Percentiles rank a stretch among this genome's conserved stretches.
Evolutionary conservation across 1,139 yeast species (phyloP).

Genomic region (Blastobotrys proliferans): DNA sequence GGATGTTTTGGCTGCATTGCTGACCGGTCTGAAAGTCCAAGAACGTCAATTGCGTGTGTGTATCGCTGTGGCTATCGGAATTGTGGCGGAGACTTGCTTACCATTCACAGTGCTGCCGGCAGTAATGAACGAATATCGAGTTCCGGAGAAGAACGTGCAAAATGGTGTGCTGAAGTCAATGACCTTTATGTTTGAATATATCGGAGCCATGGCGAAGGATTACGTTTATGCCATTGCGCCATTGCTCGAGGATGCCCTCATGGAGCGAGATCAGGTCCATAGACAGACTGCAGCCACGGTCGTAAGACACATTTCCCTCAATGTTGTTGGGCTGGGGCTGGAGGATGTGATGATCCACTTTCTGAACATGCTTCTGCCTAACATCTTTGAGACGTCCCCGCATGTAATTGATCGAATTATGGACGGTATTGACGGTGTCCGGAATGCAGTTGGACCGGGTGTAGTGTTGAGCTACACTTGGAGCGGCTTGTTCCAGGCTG

Average conservation of each 20-base stretch:
- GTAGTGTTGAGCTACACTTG: constrained; percentile 69
- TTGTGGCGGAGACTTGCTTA: constrained; percentile 89
- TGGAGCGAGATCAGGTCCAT: constrained; percentile 88
- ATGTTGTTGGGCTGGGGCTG: constrained; percentile 69
- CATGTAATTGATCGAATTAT: constrained; percentile 82
- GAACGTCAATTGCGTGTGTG: constrained; percentile 96
- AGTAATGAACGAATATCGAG: constrained; percentile 89
- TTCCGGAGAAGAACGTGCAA: constrained; percentile 90
- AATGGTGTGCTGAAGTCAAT: constrained; percentile 91
- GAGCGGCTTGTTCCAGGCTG: constrained; percentile 93
- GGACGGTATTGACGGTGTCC: constrained; percentile 74
- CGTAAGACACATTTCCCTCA: constrained; percentile 74
- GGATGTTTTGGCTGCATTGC: constrained; percentile 79
- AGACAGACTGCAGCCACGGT: constrained; percentile 95
- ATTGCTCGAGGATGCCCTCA: constrained; percentile 81
- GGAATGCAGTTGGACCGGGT: constrained; percentile 75
- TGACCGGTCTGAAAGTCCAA: constrained; percentile 83
- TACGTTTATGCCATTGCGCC: constrained; percentile 82
- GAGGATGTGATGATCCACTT: constrained; percentile 76
- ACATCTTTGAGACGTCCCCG: constrained; percentile 88
- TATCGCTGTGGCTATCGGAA: constrained; percentile 97
- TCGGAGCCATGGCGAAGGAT: constrained; percentile 77
- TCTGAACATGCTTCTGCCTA: constrained; percentile 73
- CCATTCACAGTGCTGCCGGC: constrained; percentile 97
- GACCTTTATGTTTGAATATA: constrained; percentile 91